Percentiles rank a stretch among this genome's conserved stretches.
Evolutionary conservation across 495 filamentous ascomycete species (phyloP).

Genomic region (Friedmanniomyces simplex): DNA sequence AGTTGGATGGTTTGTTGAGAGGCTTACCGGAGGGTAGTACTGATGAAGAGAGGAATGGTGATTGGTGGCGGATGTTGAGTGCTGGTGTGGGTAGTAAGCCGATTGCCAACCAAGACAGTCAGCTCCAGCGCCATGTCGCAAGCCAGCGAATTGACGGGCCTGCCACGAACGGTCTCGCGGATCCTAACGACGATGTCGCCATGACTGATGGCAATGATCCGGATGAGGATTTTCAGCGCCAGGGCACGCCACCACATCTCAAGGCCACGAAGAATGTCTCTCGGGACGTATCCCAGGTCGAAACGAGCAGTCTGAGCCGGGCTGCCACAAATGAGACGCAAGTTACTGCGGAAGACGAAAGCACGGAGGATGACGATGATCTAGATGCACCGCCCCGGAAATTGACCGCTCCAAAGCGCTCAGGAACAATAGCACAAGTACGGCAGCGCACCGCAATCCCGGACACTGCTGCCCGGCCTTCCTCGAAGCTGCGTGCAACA

Average conservation of each 20-base stretch:
- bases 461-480: neutral
- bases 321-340: neutral
- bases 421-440: neutral
- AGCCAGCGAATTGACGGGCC: neutral
- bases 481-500: neutral
- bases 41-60: neutral
- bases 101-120: neutral
- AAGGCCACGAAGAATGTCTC: neutral
- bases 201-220: neutral
- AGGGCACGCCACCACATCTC: constrained; percentile 6
- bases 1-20: constrained; percentile 6
- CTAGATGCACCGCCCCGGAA: constrained; percentile 9
- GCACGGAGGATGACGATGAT: constrained; percentile 22
- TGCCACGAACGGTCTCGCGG: neutral
- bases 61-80: neutral
- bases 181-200: neutral
- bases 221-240: constrained; percentile 11
- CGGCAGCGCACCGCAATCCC: neutral
- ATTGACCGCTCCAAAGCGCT: neutral
- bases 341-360: constrained; percentile 5
- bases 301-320: neutral
- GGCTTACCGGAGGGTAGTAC: neutral
- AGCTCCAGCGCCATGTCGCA: neutral
- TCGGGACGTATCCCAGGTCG: neutral
- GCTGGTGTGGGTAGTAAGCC: neutral